A percentile compares a stretch with the other conserved stretches of the same genome.
phyloP scores from a whole-genome alignment of 2,329 filamentous ascomycete genomes.

The Trichophyton mentagrophytes region DNA sequence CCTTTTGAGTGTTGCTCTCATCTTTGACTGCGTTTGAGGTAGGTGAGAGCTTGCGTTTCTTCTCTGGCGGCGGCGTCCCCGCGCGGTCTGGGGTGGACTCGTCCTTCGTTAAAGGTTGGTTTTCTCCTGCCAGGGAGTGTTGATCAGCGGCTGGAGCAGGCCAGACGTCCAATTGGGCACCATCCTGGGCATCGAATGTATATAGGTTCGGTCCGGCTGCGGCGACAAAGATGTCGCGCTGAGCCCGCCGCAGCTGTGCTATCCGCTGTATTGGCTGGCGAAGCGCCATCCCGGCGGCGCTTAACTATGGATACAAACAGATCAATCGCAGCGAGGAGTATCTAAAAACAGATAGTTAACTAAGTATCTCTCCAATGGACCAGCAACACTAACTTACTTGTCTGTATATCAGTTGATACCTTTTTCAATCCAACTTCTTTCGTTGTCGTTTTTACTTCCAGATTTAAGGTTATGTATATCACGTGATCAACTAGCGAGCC shows the following conservation, averaged over 20 bases:
- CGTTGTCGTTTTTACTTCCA: too few relatives aligned
- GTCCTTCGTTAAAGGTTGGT: not conserved
- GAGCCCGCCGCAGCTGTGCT: slow-evolving; percentile 25
- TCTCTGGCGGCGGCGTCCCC: slow-evolving; percentile 30
- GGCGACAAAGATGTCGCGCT: slow-evolving; percentile 49
- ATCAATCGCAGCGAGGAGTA: not conserved
- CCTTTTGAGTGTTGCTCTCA: slow-evolving; percentile 15
- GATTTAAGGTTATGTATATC: not conserved
- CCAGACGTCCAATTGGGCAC: slow-evolving; percentile 51
- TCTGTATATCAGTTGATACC: not conserved
- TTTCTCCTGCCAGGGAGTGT: not conserved
- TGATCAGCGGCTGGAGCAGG: slow-evolving; percentile 15
- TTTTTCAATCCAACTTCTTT: not conserved
- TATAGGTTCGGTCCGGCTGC: slow-evolving; percentile 62
- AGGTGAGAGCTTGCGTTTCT: slow-evolving; percentile 31
- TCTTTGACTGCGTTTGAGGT: slow-evolving; percentile 15
- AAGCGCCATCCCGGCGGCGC: slow-evolving; percentile 21
- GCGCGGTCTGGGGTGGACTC: slow-evolving; percentile 9
- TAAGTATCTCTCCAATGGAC: not conserved
- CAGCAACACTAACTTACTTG: not conserved
- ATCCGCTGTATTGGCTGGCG: slow-evolving; percentile 53
- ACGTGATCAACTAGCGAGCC: slow-evolving; percentile 27
- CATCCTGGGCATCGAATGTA: slow-evolving; percentile 49
- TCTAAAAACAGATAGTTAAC: not conserved
- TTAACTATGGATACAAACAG: not conserved